phyloP scores from a whole-genome alignment of 495 filamentous ascomycete genomes.

The Penicillium herquei region DNA sequence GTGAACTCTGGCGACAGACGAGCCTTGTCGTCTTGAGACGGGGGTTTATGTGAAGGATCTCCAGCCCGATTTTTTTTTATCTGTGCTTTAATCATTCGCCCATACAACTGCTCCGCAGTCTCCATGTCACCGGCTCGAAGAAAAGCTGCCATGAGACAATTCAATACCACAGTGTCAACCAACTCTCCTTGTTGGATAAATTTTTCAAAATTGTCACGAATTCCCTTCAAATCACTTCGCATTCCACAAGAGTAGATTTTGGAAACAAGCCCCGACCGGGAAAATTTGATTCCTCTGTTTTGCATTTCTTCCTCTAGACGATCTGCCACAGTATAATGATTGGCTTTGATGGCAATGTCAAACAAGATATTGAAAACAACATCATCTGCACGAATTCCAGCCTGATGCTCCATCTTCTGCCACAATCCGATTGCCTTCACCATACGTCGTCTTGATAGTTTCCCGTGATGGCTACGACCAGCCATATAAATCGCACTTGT shows the following conservation, averaged over 20 bases:
- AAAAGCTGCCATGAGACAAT: conserved; percentile 77
- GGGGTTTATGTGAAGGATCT: background rate
- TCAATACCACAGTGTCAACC: conserved; percentile 83
- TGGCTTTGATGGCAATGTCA: conserved; percentile 79
- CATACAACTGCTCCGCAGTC: conserved; percentile 75
- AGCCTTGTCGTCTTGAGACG: background rate
- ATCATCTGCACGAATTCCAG: conserved; percentile 58
- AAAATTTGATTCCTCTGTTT: conserved; percentile 58
- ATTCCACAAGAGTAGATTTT: conserved; percentile 83
- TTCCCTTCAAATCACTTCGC: conserved; percentile 61
- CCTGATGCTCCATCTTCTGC: conserved; percentile 81
- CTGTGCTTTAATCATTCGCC: conserved; percentile 65
- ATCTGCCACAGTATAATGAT: conserved; percentile 78
- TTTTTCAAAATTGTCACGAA: conserved; percentile 69
- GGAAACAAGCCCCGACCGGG: conserved; percentile 73
- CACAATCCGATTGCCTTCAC: conserved; percentile 76
- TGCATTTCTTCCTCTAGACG: conserved; percentile 81
- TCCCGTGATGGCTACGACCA: conserved; percentile 61
- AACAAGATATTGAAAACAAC: conserved; percentile 92
- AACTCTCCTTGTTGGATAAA: conserved; percentile 80
- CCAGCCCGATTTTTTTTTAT: conserved; percentile 8
- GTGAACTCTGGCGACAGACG: conserved; percentile 27
- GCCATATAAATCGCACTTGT: conserved; percentile 78
- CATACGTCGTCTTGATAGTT: conserved; percentile 60
- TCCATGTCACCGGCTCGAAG: conserved; percentile 66